Evolutionary conservation across 352 stramenopile species (phyloP), one percentile per base, ranked within the genome.

Genomic region (Phytopythium cucurbitacearum): DNA sequence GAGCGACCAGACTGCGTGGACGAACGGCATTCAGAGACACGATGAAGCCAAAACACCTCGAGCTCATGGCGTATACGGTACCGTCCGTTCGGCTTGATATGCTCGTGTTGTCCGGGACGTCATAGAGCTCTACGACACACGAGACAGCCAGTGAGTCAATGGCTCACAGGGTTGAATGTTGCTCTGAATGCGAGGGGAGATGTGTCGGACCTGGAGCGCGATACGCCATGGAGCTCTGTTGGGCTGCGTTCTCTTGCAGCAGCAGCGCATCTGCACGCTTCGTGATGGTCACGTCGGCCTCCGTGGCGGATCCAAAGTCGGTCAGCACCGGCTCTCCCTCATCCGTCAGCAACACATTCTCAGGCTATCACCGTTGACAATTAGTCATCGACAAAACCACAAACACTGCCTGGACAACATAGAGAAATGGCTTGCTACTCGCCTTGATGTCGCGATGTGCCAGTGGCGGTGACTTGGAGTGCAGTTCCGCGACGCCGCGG

Each of bases 401-500:
- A 10, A 37, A 37, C n/a, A 12, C 12, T n/a, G 15, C 40, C 9
- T 5, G 16, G 21, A 54, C 12, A 40, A 16, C 1, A 11, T 7
- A 33, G 9, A 41, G 1, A 28, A 28, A 28, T 12, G 13, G 13
- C 0, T 5, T 49, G 3, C n/a, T 6, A 44, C 4, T 34, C 64
- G 89, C 81, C 64, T 95, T 95, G 40, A 96, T 93, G 64, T 96
- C 86, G 7, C 85, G 84, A 57, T 96, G 87, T 5, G 80, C 82
- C 36, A 94, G 74, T 5, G 83, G 69, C 5, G 86, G 85, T 32
- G 71, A 73, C 37, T 81, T 79, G 0, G 70, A 56, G 63, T 96
- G 86, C 50, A 96, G 62, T 40, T 92, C 81, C 36, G 60, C 71
- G 35, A 96, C 80, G 40, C 83, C 86, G 12, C 76, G 68, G 45